Evolutionary conservation across 306 rosid genomes (phyloP).

Genomic region (Quercus cerris): DNA sequence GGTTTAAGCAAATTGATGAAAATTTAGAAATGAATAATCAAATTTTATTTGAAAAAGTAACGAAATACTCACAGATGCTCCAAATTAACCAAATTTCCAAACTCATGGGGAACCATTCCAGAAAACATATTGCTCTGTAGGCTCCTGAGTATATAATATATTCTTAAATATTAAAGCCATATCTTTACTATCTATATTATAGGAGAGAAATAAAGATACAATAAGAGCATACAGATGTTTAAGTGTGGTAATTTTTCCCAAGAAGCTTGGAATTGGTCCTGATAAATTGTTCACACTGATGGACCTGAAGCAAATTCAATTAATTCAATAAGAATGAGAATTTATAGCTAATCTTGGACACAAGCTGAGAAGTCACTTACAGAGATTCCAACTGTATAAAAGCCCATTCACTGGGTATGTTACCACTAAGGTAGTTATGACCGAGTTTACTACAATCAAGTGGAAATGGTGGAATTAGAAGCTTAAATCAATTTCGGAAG

Average conservation of each 20-base stretch:
- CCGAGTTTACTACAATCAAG: conserved; percentile 5
- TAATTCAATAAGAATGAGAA: not conserved
- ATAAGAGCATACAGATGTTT: not conserved
- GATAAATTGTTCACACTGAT: conserved; percentile 16
- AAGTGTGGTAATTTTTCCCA: conserved; percentile 22
- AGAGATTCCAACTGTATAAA: conserved; percentile 22
- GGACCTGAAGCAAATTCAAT: not conserved
- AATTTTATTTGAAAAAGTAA: too few relatives aligned
- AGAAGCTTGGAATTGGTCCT: conserved; percentile 22
- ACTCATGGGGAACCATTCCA: not conserved
- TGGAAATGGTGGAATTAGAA: not conserved
- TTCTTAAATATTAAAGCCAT: not conserved
- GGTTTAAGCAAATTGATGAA: too few relatives aligned
- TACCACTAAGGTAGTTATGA: conserved; percentile 24
- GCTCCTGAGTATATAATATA: conserved; percentile 1
- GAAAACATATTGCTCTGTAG: conserved; percentile 15
- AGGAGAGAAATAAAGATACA: not conserved
- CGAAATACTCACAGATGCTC: conserved; percentile 13
- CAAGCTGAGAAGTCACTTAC: conserved; percentile 4
- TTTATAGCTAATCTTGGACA: not conserved
- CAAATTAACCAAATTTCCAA: conserved; percentile 16
- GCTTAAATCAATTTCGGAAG: not conserved
- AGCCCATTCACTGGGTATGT: conserved; percentile 26
- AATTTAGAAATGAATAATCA: too few relatives aligned
- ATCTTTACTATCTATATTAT: too few relatives aligned